Base-by-base conservation (phyloP, 352 stramenopile species). In the Thraustochytrium sp. region DNA sequence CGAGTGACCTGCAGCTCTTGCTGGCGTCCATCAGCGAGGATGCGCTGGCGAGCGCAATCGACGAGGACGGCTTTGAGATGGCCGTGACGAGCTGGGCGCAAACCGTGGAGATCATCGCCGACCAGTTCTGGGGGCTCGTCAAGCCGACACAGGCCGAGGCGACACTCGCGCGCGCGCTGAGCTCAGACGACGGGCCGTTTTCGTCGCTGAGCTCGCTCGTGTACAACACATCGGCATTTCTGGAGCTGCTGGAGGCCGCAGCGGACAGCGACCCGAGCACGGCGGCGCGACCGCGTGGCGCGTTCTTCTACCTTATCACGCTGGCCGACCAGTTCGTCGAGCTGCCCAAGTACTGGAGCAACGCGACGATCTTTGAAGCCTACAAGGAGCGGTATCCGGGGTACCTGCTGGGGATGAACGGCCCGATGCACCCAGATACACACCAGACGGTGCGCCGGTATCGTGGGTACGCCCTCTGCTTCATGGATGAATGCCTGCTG, bases 401-500 rank as follows among this genome's bases (percentile, higher is more conserved):
- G n/a, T 55, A 23, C 40, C 59, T 75, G n/a, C 38, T 75, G 5
- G 37, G 31, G 13, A 0, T 54, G 21, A 4, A 75, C 51, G 62
- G 62, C 40, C 23, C 53, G 23, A 9, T 53, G 8, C 26, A 72
- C 3, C 36, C 36, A 26, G 46, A 16, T 13, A 42, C 59, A 46
- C 26, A 31, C 34, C 1, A 11, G 1, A 46, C 46, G 11, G 34
- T 72, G 59, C 8, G n/a, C 31, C 9, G 4, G 16, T 75, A 75
- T 26, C 8, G 16, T 11, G 31, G 11, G 1, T 21, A 75, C 29
- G 38, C 36, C 44, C 23, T 80, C n/a, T 80, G 68, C 49, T 64
- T 80, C 23, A 80, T 51, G 44, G 40, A 80, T 31, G 68, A 80
- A 31, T 80, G 68, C 38, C 49, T 80, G 21, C 3, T 64, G 34